Conservation (phyloP, 345 rosid genomes). For the Rhizophora mangle region DNA sequence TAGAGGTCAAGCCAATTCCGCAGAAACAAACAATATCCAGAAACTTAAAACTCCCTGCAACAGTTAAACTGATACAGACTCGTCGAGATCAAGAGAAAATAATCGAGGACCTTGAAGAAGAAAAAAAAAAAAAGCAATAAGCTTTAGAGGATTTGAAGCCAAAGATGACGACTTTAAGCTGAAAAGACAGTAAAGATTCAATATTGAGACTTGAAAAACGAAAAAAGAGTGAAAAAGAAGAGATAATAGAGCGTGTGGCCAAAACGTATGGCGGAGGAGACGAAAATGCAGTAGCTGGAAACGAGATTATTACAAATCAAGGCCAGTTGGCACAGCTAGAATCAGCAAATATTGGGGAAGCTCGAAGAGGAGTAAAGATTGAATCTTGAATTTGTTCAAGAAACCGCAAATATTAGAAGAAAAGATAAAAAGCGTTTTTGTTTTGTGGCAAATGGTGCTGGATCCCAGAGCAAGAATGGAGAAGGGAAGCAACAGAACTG, state of each 20-base stretch:
- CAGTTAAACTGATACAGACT: conserved; percentile 6
- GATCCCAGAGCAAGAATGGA: conserved; percentile 16
- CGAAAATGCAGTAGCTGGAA: conserved; percentile 34
- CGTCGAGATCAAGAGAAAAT: conserved; percentile 12
- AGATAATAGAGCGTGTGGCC: conserved; percentile 19
- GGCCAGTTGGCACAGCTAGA: neutral
- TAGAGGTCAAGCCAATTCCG: conserved; percentile 11
- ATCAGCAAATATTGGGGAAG: conserved; percentile 22
- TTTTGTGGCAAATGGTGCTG: conserved; percentile 13
- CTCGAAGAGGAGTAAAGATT: conserved; percentile 11
- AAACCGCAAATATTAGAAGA: neutral
- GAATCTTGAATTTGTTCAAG: neutral
- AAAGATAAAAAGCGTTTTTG: neutral
- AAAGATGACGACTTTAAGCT: conserved; percentile 13
- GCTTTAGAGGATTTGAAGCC: neutral
- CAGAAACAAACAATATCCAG: conserved; percentile 22
- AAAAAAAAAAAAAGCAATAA: conserved; percentile 9
- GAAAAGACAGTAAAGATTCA: conserved; percentile 2
- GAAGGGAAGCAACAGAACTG: neutral
- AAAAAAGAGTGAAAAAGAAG: neutral
- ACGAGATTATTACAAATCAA: conserved; percentile 22
- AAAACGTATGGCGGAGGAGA: conserved; percentile 24
- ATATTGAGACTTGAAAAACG: neutral
- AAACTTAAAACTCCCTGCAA: conserved; percentile 16
- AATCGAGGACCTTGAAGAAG: neutral